Base-by-base conservation (phyloP, 345 rosid species). In the Salix koriyanagi region DNA sequence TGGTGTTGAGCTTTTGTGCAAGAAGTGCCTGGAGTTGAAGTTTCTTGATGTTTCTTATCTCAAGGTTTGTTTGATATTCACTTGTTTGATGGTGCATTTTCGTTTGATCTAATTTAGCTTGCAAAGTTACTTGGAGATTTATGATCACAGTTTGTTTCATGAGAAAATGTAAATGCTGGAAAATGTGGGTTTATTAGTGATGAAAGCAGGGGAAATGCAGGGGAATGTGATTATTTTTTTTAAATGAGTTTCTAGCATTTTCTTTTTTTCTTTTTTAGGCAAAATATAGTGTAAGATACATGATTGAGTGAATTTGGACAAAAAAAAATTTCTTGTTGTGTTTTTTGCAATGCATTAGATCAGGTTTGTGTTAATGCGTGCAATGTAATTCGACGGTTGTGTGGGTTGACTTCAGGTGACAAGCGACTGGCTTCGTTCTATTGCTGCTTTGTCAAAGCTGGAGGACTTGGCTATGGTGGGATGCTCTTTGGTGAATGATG, bases 1-100 rank as follows among this genome's bases (percentile, higher is more conserved):
- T 16, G 96, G 94, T 56, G 80, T 95, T 67, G 94, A 93, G 84
- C 93, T 95, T 72, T 84, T 95, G 86, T 90, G 94, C 83, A 91
- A 90, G 83, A 95, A 93, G 76, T 90, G 96, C 71, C 21, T 50
- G 12, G 83, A 69, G 11, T 84, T 95, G 88, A 95, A 78, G 78
- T 79, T 78, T 76, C 94, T 93, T 56, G 97, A 95, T 74, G 72
- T 93, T 67, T 95, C 99, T 15, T 91, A 90, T 82, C 94, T 95
- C 50, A 90, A 93, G 97, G 99, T 95, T 81, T 60, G 83, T 76
- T 9, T 69, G 21, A 58, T 46, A 9, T 1, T 41, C 48, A 3
- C 39, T 21, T 48, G 2, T 19, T 30, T 21, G 19, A n/a, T 65
- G n/a, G 9, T 61, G 13, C 6, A 30, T n/a, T 28, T 18, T n/a